A percentile compares a stretch with the other conserved stretches of the same genome.
Conservation (phyloP, 1,284 basidiomycete species). For the Heterobasidion annosum region DNA sequence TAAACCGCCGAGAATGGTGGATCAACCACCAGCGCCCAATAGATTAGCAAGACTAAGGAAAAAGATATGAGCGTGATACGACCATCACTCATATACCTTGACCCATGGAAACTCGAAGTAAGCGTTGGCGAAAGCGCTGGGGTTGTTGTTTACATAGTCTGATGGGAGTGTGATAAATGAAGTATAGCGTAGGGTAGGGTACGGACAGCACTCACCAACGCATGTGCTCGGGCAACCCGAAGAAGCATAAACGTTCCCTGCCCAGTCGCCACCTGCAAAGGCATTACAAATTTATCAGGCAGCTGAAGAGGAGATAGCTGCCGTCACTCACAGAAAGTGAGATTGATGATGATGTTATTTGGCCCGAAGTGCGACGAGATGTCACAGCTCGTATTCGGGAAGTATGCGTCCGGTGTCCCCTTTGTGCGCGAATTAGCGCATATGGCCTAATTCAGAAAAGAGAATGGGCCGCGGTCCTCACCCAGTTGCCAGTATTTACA, state of each 20-base stretch:
- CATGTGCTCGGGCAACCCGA: conserved; percentile 45
- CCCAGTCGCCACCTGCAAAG: conserved; percentile 46
- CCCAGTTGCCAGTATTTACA: conserved; percentile 42
- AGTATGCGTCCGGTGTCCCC: conserved; percentile 48
- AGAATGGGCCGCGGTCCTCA: neutral
- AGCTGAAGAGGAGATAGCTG: neutral
- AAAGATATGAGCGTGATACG: neutral
- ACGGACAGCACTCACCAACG: conserved; percentile 23
- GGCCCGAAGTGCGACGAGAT: conserved; percentile 41
- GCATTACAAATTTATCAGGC: neutral
- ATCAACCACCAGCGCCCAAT: neutral
- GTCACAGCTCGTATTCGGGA: conserved; percentile 44
- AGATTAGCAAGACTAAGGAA: neutral
- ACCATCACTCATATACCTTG: conserved; percentile 16
- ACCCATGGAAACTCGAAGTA: conserved; percentile 35
- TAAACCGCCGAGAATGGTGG: neutral
- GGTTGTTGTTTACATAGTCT: conserved; percentile 35
- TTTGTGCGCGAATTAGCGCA: conserved; percentile 13
- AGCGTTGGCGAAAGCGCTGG: conserved; percentile 34
- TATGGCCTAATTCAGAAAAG: neutral
- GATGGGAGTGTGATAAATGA: neutral
- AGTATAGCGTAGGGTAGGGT: neutral
- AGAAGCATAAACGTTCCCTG: conserved; percentile 32
- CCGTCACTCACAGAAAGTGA: conserved; percentile 33
- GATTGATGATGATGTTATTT: conserved; percentile 14